Base-by-base conservation (phyloP, 495 filamentous ascomycete genomes). In the Astrocystis sublimbata region DNA sequence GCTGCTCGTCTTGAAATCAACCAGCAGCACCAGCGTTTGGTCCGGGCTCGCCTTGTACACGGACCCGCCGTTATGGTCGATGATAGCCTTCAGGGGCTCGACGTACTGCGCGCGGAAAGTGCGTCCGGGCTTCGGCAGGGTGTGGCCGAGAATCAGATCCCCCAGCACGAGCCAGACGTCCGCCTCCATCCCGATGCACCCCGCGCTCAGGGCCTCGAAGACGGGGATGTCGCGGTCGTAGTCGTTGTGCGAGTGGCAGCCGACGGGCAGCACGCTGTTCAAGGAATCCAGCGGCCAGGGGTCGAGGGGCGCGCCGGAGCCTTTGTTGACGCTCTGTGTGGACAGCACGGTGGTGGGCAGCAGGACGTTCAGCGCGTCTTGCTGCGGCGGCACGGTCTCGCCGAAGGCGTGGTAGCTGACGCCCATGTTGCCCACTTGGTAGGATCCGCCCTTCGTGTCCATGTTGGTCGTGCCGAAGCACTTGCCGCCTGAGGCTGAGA, bases 11-110 rank as follows among this genome's bases (percentile, higher is more conserved):
- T 92, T 92, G 68, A 89, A 70, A 64, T 92, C 89, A 35, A 92
- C 78, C 58, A 89, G 85, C 24, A 92, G 77, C 62, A 81, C 81
- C 1, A 91, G 74, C 2, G 85, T 85, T 66, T 86, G 85, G 5
- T 61, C 65, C 3, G 81, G 73, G 45, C 76, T 73, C 3, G 80
- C 64, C 49, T 83, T 79, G 67, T 86, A 89, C 5, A 90, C 70
- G 13, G 57, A 65, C 13, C 69, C 70, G 1, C 66, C 66, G 60
- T 75, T 72, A 31, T 71, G 65, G 40, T 75, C 68, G 4, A 75
- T 60, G 36, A 75, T 73, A 3, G 55, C 57, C 38, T 61, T 57
- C 5, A 75, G 53, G 9, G 72, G 70, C 21, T 73, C 30, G 31
- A 67, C 45, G 41, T 75, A 75, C 42, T 73, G 70, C 36, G 57